A percentile compares a stretch with the other conserved stretches of the same genome.
Evolutionary conservation across 1,139 yeast genomes (phyloP).

Genomic region (Ogataea hybrid): DNA sequence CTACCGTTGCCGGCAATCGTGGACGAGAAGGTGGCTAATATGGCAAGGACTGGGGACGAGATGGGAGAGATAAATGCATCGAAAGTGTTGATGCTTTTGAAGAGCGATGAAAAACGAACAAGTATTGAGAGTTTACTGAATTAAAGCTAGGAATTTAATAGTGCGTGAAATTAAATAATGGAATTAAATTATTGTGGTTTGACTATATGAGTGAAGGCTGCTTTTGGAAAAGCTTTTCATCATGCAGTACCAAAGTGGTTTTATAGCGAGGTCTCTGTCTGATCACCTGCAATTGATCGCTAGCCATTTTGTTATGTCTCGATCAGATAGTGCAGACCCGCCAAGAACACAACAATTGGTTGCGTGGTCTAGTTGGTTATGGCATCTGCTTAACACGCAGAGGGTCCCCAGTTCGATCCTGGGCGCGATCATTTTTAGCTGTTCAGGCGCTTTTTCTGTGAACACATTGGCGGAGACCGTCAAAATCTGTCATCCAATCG

Average conservation of each 20-base stretch:
- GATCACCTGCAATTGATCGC: no score
- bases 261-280: no score
- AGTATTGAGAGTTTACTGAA: slow-evolving; percentile 23
- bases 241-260: no score
- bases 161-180: background rate
- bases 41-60: background rate
- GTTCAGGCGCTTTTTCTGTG: no score
- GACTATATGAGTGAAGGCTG: no score
- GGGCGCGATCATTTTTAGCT: slow-evolving; percentile 43
- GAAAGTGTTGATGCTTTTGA: slow-evolving; percentile 17
- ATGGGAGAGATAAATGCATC: slow-evolving; percentile 7
- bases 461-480: no score
- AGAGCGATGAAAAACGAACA: slow-evolving; percentile 16
- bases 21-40: slow-evolving; percentile 5
- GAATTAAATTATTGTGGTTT: no score
- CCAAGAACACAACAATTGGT: slow-evolving; percentile 21
- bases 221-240: no score
- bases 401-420: slow-evolving; percentile 99
- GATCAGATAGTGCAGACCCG: no score
- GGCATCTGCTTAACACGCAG: slow-evolving; percentile 99
- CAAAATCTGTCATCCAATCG: slow-evolving; percentile 15
- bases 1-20: slow-evolving; percentile 17
- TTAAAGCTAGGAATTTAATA: slow-evolving; percentile 4
- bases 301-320: no score
- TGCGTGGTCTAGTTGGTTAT: slow-evolving; percentile 97